Percentiles rank a stretch among this genome's conserved stretches.
These are phyloP conservation scores for Aspergillus sp. DNA, from an alignment of 2,329 filamentous ascomycete species.

Conservation along the genomic window DNA sequence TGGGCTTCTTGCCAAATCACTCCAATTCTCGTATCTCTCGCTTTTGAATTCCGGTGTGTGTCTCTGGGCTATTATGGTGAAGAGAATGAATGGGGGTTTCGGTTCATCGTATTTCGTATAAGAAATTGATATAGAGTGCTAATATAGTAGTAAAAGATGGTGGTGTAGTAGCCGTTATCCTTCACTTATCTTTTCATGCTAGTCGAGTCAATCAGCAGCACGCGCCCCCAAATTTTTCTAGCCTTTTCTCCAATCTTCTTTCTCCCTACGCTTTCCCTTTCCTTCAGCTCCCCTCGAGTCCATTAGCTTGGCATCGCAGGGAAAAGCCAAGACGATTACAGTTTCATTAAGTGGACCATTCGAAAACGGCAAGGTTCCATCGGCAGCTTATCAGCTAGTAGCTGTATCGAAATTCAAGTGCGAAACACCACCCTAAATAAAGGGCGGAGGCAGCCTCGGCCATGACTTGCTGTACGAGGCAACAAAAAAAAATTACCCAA, in stretches of 20 bases:
- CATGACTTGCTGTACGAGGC: neutral
- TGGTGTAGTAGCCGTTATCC: neutral
- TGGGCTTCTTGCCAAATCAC: neutral
- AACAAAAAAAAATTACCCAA: neutral
- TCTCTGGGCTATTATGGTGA: neutral
- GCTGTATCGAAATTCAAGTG: neutral
- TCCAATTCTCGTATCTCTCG: neutral
- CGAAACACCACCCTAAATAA: neutral
- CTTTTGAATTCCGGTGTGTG: neutral
- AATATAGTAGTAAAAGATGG: neutral
- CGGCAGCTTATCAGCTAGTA: conserved; percentile 1
- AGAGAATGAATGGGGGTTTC: too few relatives aligned
- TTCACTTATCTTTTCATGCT: neutral
- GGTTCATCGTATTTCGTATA: too few relatives aligned
- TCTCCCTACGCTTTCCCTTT: neutral
- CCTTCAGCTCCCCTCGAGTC: neutral
- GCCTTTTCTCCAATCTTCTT: neutral
- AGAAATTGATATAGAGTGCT: too few relatives aligned
- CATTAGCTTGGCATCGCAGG: conserved; percentile 9
- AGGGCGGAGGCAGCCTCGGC: neutral
- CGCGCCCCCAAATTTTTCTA: neutral
- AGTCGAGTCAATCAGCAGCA: neutral
- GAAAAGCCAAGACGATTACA: conserved; percentile 13
- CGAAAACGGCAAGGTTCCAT: neutral
- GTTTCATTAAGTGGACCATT: neutral